Evolutionary conservation across 106 monocot species (phyloP).

Genomic region (Dioscorea alata): DNA sequence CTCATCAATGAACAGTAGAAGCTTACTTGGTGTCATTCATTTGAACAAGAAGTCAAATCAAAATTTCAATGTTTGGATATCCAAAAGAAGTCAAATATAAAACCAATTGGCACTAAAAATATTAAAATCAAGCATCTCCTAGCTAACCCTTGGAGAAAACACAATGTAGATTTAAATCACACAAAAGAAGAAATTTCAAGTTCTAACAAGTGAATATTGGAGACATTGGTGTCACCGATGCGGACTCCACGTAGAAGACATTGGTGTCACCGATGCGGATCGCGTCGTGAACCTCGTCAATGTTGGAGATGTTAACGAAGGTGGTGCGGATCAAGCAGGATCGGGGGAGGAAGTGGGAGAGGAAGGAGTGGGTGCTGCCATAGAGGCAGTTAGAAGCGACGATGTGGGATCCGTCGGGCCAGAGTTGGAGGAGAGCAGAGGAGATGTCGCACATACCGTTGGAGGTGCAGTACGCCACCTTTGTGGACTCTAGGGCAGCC

Average conservation of each 20-base stretch:
- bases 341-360: constrained; percentile 49
- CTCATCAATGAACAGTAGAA: too few species aligned
- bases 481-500: constrained; percentile 90
- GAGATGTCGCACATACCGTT: constrained; percentile 94
- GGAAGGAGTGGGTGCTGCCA: constrained; percentile 85
- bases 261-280: constrained; percentile 59
- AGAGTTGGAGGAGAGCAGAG: constrained; percentile 67
- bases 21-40: too few species aligned
- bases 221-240: too few species aligned
- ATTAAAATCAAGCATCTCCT: too few species aligned
- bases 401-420: constrained; percentile 68
- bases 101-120: too few species aligned
- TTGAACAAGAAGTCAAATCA: too few species aligned
- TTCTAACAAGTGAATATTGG: too few species aligned
- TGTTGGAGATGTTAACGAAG: constrained; percentile 57
- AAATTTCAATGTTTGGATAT: too few species aligned
- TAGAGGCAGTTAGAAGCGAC: constrained; percentile 89
- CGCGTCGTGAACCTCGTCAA: constrained; percentile 43
- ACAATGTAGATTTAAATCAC: too few species aligned
- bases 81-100: too few species aligned
- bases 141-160: too few species aligned
- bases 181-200: too few species aligned
- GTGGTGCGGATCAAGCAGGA: constrained; percentile 56
- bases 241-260: constrained; percentile 69
- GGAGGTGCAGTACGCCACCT: constrained; percentile 95